Percentiles rank a stretch among this genome's conserved stretches.
Evolutionary conservation across 1,284 basidiomycete genomes (phyloP).

Genomic region (Pseudomicrostroma phylloplanum): DNA sequence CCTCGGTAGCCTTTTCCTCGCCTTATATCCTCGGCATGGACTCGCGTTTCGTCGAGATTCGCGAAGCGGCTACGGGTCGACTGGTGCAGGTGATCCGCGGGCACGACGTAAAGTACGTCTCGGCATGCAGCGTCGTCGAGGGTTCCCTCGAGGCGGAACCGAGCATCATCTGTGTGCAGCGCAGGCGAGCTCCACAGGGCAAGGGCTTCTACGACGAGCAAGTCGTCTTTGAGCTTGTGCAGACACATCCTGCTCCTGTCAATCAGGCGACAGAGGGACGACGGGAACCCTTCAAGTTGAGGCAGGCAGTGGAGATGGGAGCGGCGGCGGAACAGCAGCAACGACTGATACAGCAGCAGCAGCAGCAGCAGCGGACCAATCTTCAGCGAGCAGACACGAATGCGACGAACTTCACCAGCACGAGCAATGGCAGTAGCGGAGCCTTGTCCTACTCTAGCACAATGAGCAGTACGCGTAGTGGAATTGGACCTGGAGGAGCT

Average conservation of each 20-base stretch:
- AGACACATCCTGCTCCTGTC: neutral
- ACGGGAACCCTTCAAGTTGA: neutral
- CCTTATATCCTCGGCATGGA: constrained; percentile 88
- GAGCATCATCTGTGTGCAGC: constrained; percentile 1
- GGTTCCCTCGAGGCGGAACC: neutral
- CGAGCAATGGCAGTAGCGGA: neutral
- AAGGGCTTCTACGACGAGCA: neutral
- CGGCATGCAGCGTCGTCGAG: neutral
- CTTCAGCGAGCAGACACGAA: too few species aligned
- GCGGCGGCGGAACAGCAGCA: too few species aligned
- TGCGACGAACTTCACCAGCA: too few species aligned
- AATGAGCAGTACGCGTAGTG: neutral
- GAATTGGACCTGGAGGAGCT: neutral
- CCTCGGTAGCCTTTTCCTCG: constrained; percentile 69
- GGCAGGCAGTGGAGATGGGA: too few species aligned
- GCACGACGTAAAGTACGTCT: constrained; percentile 72
- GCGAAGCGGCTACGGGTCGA: constrained; percentile 75
- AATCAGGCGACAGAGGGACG: neutral
- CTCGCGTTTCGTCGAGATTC: constrained; percentile 82
- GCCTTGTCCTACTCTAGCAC: neutral
- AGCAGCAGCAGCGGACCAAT: too few species aligned
- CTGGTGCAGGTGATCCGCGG: constrained; percentile 82
- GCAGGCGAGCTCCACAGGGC: neutral
- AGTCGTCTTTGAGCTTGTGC: neutral
- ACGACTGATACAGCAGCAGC: too few species aligned